Conservation (phyloP, 2,329 filamentous ascomycete species). For the Coniella lustricola region DNA sequence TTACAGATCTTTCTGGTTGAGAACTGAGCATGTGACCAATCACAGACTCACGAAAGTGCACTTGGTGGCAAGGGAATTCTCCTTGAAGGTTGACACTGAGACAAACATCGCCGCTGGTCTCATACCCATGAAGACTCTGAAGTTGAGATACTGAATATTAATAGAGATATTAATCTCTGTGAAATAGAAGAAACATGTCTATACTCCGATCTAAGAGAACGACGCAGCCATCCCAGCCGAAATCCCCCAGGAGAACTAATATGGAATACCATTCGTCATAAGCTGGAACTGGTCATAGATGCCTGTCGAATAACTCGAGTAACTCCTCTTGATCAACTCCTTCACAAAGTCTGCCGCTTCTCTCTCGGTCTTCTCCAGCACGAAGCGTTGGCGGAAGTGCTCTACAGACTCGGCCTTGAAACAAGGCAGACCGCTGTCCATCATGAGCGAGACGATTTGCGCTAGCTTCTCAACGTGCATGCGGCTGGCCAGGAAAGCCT, state of each 20-base stretch:
- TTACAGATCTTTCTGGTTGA: no score
- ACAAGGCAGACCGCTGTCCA: conserved; percentile 91
- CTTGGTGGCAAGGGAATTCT: no score
- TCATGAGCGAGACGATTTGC: conserved; percentile 89
- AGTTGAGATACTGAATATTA: no score
- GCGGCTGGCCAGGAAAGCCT: conserved; percentile 83
- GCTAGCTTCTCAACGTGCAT: conserved; percentile 83
- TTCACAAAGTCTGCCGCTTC: conserved; percentile 95
- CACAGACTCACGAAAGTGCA: no score
- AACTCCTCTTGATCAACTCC: conserved; percentile 81
- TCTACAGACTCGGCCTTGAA: conserved; percentile 95
- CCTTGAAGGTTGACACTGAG: no score
- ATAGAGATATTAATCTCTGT: no score
- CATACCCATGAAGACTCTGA: no score
- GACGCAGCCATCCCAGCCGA: no score
- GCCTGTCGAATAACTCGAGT: conserved; percentile 83
- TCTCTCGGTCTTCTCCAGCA: conserved; percentile 81
- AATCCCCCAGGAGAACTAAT: conserved; percentile 39
- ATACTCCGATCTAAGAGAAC: no score
- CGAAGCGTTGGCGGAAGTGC: conserved; percentile 89
- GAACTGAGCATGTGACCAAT: no score
- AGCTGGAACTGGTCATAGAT: conserved; percentile 98
- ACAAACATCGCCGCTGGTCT: no score
- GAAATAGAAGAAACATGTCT: no score
- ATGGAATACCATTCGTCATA: conserved; percentile 94